Evolutionary conservation across 2,329 filamentous ascomycete species (phyloP).

Genomic region (Ustilaginoidea virens): DNA sequence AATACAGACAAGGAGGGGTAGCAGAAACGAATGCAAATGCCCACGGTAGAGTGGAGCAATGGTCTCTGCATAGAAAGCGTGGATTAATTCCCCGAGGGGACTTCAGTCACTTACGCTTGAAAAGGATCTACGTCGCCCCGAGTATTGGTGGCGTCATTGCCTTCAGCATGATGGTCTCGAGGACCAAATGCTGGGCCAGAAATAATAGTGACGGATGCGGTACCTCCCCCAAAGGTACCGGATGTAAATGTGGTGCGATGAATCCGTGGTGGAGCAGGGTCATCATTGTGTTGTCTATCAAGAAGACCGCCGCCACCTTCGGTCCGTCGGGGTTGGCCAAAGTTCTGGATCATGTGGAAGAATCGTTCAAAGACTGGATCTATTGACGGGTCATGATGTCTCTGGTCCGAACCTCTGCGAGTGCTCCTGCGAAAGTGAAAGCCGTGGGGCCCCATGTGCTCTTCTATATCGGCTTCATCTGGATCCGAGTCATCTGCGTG

Average conservation of each 20-base stretch:
- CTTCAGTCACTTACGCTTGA: conserved; percentile 34
- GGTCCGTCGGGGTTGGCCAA: conserved; percentile 10
- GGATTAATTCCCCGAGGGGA: no score
- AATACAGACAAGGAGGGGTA: neutral
- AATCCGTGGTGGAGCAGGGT: conserved; percentile 11
- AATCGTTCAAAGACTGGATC: conserved; percentile 26
- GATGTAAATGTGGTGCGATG: conserved; percentile 23
- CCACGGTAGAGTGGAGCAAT: no score
- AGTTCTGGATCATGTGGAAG: conserved; percentile 25
- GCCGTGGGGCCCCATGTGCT: conserved; percentile 28
- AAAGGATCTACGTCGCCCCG: conserved; percentile 24
- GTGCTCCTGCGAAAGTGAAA: conserved; percentile 24
- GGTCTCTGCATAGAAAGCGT: no score
- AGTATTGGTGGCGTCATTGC: conserved; percentile 4
- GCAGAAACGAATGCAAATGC: neutral
- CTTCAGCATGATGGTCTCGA: conserved; percentile 1
- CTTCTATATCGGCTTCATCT: conserved; percentile 43
- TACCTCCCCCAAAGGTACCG: conserved; percentile 22
- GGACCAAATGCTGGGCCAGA: conserved; percentile 17
- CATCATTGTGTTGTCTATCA: conserved; percentile 1
- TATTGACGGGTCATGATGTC: conserved; percentile 17
- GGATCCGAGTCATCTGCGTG: conserved; percentile 35
- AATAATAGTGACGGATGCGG: conserved; percentile 33
- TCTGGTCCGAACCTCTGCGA: conserved; percentile 10
- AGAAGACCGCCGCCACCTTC: neutral